These are phyloP conservation scores for Rhizophora apiculata DNA, from an alignment of 345 rosid species.

Conservation along the genomic window DNA sequence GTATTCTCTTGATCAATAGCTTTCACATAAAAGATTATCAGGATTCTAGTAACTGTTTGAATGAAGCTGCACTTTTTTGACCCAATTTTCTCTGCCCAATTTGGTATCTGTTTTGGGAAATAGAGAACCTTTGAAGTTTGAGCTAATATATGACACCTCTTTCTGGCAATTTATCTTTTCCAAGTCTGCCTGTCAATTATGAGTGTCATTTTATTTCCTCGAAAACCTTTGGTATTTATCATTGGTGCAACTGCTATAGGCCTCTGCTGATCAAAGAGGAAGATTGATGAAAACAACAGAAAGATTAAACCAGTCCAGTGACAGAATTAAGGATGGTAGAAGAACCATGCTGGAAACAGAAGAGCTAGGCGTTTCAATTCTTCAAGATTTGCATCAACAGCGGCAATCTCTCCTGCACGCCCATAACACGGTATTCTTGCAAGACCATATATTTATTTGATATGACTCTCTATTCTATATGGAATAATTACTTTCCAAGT, in stretches of 20 bases:
- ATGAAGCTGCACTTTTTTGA: too few species aligned
- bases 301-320: slow-evolving; percentile 59
- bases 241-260: slow-evolving; percentile 39
- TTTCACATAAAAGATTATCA: not conserved
- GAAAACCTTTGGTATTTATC: not conserved
- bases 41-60: not conserved
- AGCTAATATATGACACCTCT: not conserved
- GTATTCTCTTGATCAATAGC: not conserved
- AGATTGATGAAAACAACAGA: slow-evolving; percentile 82
- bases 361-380: slow-evolving; percentile 97
- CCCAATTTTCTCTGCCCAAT: not conserved
- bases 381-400: slow-evolving; percentile 89
- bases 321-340: slow-evolving; percentile 82
- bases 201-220: not conserved
- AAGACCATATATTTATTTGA: too few species aligned
- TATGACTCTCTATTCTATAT: too few species aligned
- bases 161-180: not conserved
- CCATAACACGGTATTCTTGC: slow-evolving; percentile 55
- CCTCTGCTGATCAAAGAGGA: slow-evolving; percentile 86
- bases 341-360: slow-evolving; percentile 96
- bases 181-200: not conserved
- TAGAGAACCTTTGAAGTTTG: not conserved
- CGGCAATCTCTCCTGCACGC: slow-evolving; percentile 80
- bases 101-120: not conserved
- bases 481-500: too few species aligned